Base-by-base conservation (phyloP, 139 green algal species). In the Chlorella sorokiniana region DNA sequence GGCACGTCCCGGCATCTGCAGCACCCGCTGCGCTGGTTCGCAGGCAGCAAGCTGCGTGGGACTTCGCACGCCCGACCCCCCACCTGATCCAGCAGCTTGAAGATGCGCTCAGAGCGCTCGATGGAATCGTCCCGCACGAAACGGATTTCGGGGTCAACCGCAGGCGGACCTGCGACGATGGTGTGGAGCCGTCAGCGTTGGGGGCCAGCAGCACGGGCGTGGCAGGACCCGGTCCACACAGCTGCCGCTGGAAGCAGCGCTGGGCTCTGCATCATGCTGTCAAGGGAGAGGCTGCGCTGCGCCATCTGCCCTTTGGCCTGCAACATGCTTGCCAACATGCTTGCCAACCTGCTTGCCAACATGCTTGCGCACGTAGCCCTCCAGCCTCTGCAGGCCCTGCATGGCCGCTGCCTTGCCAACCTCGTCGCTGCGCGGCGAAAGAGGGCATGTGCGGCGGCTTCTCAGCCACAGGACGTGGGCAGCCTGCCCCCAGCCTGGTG, bases 111-210 rank as follows among this genome's bases (percentile, higher is more conserved):
- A 29, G 78, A 85, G 45, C 93, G 82, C 68, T 96, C 91, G 33
- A 95, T 81, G 0, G 90, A 89, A 63, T 98, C 92, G 69, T 99
- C 95, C 44, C 91, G 83, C 38, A 98, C 83, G 79, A 98, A 98
- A 3, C 95, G 76, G 56, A 97, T 90, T 79, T 99, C 95, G 7
- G 96, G 1, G 89, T 94, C 20, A 97, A 83, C 9, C 96, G 88
- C 77, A 98, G 86, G 42, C 86, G 79, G 31, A 92, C 82, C 38
- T 63, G 48, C 14, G 4, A n/a, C n/a, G n/a, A n/a, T n/a, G n/a
- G n/a, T n/a, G n/a, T n/a, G n/a, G n/a, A n/a, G n/a, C n/a, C n/a
- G n/a, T n/a, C n/a, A n/a, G n/a, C n/a, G n/a, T n/a, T n/a, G n/a
- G n/a, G n/a, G n/a, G n/a, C n/a, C n/a, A n/a, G n/a, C n/a, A n/a